Conservation (phyloP, 1,284 basidiomycete genomes). For the Irpex sp. region DNA sequence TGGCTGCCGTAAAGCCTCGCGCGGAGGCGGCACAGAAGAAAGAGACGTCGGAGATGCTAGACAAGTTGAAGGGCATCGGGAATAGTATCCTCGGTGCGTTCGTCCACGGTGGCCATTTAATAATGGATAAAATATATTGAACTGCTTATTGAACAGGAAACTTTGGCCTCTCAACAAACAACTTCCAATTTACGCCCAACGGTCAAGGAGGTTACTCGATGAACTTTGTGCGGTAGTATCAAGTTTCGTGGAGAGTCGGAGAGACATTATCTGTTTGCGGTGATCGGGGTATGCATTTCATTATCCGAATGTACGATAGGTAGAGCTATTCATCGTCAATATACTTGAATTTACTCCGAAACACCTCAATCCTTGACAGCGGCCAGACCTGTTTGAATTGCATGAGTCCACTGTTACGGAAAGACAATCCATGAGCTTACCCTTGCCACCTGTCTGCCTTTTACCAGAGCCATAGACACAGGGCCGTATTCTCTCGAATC, state of each 20-base stretch:
- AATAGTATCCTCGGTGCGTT: slow-evolving; percentile 83
- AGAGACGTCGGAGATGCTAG: slow-evolving; percentile 92
- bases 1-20: slow-evolving; percentile 59
- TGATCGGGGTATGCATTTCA: not conserved
- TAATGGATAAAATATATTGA: not conserved
- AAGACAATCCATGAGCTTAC: slow-evolving; percentile 40
- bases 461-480: slow-evolving; percentile 80
- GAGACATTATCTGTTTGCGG: too few species aligned
- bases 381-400: slow-evolving; percentile 20
- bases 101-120: not conserved
- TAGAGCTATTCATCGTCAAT: slow-evolving; percentile 16
- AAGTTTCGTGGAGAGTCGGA: too few species aligned
- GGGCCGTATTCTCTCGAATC: slow-evolving; percentile 93
- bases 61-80: slow-evolving; percentile 90
- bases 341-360: slow-evolving; percentile 23
- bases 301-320: not conserved
- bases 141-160: slow-evolving; percentile 45
- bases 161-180: slow-evolving; percentile 87
- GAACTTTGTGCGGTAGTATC: slow-evolving; percentile 62
- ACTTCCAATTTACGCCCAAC: slow-evolving; percentile 93
- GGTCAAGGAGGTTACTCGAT: slow-evolving; percentile 93
- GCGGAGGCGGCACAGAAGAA: slow-evolving; percentile 75
- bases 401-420: not conserved
- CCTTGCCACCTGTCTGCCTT: slow-evolving; percentile 74
- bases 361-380: slow-evolving; percentile 11